Evolutionary conservation across 768 basidiomycete genomes (phyloP).

Genomic region (Tricholoma sp.): DNA sequence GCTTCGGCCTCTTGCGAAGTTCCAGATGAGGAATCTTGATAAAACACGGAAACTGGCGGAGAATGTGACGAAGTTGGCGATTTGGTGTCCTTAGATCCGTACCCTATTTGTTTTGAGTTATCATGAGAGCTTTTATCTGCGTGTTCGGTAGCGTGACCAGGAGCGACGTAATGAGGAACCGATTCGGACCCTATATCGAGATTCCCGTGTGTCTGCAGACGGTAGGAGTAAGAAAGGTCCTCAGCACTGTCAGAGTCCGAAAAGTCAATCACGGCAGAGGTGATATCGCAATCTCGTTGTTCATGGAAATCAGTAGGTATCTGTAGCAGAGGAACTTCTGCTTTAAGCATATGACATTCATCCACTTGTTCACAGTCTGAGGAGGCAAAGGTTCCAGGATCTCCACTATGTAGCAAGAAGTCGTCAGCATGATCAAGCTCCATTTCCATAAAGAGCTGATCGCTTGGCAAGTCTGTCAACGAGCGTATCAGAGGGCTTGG

Average conservation of each 20-base stretch:
- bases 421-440: conserved; percentile 6
- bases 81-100: conserved; percentile 4
- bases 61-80: conserved; percentile 1
- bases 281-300: neutral
- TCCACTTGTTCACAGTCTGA: neutral
- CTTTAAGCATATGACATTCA: neutral
- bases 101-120: neutral
- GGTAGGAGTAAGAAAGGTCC: neutral
- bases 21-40: neutral
- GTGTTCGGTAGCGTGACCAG: conserved; percentile 10
- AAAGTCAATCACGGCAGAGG: conserved; percentile 8
- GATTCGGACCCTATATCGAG: neutral
- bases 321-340: neutral
- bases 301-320: neutral
- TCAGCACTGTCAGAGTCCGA: conserved; percentile 7
- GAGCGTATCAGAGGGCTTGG: neutral
- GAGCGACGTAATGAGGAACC: neutral
- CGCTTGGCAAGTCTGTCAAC: neutral
- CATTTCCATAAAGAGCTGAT: conserved; percentile 3
- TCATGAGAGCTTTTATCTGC: neutral
- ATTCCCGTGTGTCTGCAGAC: neutral
- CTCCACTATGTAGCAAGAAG: conserved; percentile 2
- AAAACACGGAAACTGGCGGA: conserved; percentile 4
- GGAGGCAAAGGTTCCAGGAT: conserved; percentile 4
- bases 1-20: conserved; percentile 1